These are phyloP conservation scores for Stentor coeruleus DNA, from an alignment of 73 alveolate genomes.

Conservation along the genomic window DNA sequence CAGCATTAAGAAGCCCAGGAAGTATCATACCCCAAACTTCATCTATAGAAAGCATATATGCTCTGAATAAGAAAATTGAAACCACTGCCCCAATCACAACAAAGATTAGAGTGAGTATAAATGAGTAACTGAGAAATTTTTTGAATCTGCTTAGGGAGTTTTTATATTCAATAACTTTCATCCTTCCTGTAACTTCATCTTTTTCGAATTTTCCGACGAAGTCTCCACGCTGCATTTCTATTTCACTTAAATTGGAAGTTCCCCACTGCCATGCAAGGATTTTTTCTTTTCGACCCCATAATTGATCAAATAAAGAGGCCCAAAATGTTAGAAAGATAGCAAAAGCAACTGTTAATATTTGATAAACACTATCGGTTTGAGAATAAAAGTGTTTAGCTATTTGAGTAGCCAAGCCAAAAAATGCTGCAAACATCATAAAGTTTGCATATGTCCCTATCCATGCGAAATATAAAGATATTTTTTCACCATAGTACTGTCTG, in stretches of 20 bases:
- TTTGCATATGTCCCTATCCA: not conserved
- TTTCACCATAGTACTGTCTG: conserved; percentile 19
- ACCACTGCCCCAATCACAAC: conserved; percentile 29
- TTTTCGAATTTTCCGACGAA: conserved; percentile 27
- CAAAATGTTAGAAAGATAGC: conserved; percentile 26
- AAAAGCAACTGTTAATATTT: not conserved
- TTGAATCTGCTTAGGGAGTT: not conserved
- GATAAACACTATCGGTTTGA: not conserved
- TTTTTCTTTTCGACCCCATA: conserved; percentile 32
- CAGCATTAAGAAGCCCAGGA: conserved; percentile 29
- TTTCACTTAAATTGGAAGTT: conserved; percentile 31
- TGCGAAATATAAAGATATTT: conserved; percentile 24
- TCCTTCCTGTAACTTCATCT: conserved; percentile 28
- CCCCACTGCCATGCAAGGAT: conserved; percentile 37
- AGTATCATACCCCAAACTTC: not conserved
- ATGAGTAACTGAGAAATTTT: conserved; percentile 12
- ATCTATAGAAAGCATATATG: not conserved
- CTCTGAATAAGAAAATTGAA: not conserved
- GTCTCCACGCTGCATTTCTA: conserved; percentile 29
- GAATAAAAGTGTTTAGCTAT: not conserved
- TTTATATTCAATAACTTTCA: conserved; percentile 16
- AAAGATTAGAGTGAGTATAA: conserved; percentile 15
- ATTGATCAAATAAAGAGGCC: conserved; percentile 30
- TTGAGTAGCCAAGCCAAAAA: not conserved
- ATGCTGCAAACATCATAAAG: conserved; percentile 16